Evolutionary conservation across 148 eudicot genomes (phyloP).

Genomic region (Rhododendron ovatum): DNA sequence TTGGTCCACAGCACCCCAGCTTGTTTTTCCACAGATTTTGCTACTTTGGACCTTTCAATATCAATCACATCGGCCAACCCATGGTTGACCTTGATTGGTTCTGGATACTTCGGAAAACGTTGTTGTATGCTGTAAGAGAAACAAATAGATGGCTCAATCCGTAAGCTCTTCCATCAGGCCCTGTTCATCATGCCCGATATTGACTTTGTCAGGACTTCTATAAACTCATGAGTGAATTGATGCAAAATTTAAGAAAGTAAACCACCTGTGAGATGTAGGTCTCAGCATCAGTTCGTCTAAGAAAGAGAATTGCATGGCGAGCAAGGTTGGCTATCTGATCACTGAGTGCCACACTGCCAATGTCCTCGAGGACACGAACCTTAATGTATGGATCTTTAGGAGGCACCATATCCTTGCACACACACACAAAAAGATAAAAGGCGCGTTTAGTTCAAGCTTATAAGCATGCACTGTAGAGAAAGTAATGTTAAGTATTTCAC

Average conservation of each 20-base stretch:
- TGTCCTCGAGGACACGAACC: slow-evolving; percentile 85
- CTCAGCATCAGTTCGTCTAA: slow-evolving; percentile 90
- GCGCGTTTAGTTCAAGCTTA: not conserved
- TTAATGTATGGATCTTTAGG: slow-evolving; percentile 96
- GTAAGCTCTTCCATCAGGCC: slow-evolving; percentile 91
- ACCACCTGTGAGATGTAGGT: slow-evolving; percentile 72
- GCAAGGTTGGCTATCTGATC: slow-evolving; percentile 80
- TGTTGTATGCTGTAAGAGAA: not conserved
- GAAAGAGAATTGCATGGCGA: slow-evolving; percentile 82
- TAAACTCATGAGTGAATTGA: not conserved
- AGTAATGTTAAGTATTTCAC: not conserved
- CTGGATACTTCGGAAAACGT: not conserved
- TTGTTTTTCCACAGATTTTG: not conserved
- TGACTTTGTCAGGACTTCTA: not conserved
- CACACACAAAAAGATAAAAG: not conserved
- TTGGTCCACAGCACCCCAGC: not conserved
- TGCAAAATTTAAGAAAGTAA: not conserved
- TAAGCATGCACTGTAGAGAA: not conserved
- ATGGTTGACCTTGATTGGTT: not conserved
- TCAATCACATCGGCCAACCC: not conserved
- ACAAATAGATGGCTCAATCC: slow-evolving; percentile 28
- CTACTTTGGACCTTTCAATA: not conserved
- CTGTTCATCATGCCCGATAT: slow-evolving; percentile 27
- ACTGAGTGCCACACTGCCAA: slow-evolving; percentile 66
- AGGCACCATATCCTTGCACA: slow-evolving; percentile 82